Base-by-base conservation (phyloP, 2,329 filamentous ascomycete genomes). In the Alternaria ventricosa region DNA sequence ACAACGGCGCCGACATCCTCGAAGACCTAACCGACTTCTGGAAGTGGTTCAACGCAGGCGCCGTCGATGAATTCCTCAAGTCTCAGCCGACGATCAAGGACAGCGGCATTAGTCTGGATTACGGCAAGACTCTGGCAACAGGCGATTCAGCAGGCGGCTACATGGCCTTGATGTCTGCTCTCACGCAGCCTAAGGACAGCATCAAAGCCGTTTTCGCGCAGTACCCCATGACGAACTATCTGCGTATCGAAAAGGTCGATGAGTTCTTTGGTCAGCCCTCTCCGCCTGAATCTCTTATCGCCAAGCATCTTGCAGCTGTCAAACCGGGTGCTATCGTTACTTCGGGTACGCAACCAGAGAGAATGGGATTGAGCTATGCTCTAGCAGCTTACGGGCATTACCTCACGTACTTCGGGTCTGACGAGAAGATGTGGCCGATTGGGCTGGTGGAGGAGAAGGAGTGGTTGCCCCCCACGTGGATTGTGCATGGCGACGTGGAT, bases 21-120 rank as follows among this genome's bases (percentile, higher is more conserved):
- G 70, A 80, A 6, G 85, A 87, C 67, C 63, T 87, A 1, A 57
- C 73, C 9, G 82, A 84, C 64, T 84, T 86, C 70, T 87, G 83
- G 83, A 64, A 63, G 6, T 87, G 85, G 85, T 66, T 84, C 44
- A 49, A 62, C 22, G 25, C 30, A 9, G 68, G 60, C 20, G 56
- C 61, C 1, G 36, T 73, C 11, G 18, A 47, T 4, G 36, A 53
- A 0, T 71, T 63, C 30, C 65, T 76, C 8, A 15, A 44, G 20
- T 23, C 44, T 1, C 55, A 57, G n/a, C 18, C 33, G 18, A 47
- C 10, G 66, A 68, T 23, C 57, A 60, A 18, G 51, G 71, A 50
- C 0, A n/a, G 22, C 12, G 51, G 27, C 0, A 9, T 74, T 2
- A 57, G 68, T 1, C 62, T 74, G 1, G 77, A 82, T 55, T 68